Evolutionary conservation across 2,329 filamentous ascomycete genomes (phyloP).

Genomic region (Exserohilum rostratum): DNA sequence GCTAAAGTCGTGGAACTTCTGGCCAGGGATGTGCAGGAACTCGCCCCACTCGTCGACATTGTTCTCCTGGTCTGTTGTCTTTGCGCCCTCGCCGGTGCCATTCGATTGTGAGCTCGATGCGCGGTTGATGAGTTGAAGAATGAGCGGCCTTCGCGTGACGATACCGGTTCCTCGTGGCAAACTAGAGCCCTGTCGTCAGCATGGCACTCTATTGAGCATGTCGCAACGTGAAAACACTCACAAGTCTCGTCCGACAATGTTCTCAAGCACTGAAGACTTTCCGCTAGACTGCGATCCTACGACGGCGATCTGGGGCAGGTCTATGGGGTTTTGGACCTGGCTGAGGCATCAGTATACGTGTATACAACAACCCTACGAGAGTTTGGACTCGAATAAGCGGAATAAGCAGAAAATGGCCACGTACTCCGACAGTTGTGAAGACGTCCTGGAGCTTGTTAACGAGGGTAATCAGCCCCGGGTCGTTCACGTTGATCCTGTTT

Average conservation of each 20-base stretch:
- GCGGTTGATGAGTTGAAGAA: constrained; percentile 97
- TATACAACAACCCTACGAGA: constrained; percentile 6
- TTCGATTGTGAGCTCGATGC: constrained; percentile 66
- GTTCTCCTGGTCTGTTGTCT: constrained; percentile 79
- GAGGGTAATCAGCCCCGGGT: constrained; percentile 74
- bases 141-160: constrained; percentile 91
- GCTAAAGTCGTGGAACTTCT: constrained; percentile 98
- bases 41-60: constrained; percentile 98
- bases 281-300: constrained; percentile 98
- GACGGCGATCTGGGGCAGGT: constrained; percentile 96
- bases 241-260: constrained; percentile 99
- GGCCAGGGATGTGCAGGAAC: constrained; percentile 95
- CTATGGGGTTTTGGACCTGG: constrained; percentile 97
- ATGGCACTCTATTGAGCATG: constrained; percentile 17
- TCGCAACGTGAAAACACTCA: constrained; percentile 59
- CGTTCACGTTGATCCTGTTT: constrained; percentile 72
- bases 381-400: constrained; percentile 3
- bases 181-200: constrained; percentile 58
- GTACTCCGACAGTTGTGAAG: constrained; percentile 90
- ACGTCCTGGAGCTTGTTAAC: constrained; percentile 99
- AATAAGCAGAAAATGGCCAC: constrained; percentile 40
- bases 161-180: constrained; percentile 97
- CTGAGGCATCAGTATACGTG: constrained; percentile 39
- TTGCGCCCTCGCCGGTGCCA: constrained; percentile 68
- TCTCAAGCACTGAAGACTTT: constrained; percentile 98